Conservation (phyloP, 1,284 basidiomycete species). For the Puccinia novopanici region DNA sequence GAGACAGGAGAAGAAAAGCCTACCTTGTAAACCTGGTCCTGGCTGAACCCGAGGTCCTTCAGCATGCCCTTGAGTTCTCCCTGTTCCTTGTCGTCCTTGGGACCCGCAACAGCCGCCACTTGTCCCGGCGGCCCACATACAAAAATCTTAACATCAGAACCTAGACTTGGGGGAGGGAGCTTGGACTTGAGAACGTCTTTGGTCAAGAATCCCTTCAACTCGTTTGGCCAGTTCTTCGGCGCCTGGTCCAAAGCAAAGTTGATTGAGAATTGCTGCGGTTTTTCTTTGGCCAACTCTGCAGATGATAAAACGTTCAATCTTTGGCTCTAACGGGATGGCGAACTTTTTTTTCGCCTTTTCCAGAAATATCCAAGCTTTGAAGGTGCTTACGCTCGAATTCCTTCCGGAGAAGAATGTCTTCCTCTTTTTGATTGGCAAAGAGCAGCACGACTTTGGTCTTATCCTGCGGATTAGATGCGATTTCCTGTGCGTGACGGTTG, state of each 20-base stretch:
- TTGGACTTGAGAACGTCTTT: constrained; percentile 72
- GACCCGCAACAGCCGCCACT: constrained; percentile 70
- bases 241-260: constrained; percentile 85
- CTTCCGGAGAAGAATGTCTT: constrained; percentile 69
- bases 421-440: constrained; percentile 85
- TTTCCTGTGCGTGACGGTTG: constrained; percentile 53
- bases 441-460: constrained; percentile 92
- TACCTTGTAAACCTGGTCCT: constrained; percentile 68
- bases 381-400: constrained; percentile 55
- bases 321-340: too few relatives aligned
- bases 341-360: neutral
- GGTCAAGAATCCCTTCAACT: constrained; percentile 68
- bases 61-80: constrained; percentile 78
- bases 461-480: constrained; percentile 67
- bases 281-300: constrained; percentile 53
- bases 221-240: constrained; percentile 68
- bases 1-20: neutral
- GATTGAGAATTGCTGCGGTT: constrained; percentile 67
- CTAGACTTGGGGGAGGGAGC: constrained; percentile 69
- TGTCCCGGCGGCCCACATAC: constrained; percentile 89
- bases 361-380: neutral
- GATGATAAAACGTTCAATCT: too few relatives aligned
- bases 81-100: constrained; percentile 69
- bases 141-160: constrained; percentile 82
- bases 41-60: constrained; percentile 81